These are phyloP conservation scores for Botrytis cinerea DNA, from an alignment of 2,329 filamentous ascomycete genomes.

Conservation along the genomic window DNA sequence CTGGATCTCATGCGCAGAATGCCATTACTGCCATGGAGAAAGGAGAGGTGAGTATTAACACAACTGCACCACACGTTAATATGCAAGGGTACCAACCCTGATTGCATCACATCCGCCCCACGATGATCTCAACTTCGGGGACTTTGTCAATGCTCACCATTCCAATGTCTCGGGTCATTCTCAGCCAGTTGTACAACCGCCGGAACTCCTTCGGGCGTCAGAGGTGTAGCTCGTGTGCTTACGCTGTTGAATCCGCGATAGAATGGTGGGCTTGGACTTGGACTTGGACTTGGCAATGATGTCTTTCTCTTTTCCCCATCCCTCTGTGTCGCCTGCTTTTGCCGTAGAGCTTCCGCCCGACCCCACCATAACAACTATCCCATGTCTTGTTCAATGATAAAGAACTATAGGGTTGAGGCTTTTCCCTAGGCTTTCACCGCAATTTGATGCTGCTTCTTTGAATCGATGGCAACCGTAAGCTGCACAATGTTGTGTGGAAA, in stretches of 20 bases:
- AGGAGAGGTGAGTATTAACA: not conserved
- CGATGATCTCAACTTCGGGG: not conserved
- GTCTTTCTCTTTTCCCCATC: not conserved
- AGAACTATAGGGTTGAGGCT: not conserved
- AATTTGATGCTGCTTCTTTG: not conserved
- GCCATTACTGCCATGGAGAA: not conserved
- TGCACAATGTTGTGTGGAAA: too few species aligned
- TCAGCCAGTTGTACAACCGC: not conserved
- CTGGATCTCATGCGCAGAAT: not conserved
- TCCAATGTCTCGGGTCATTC: not conserved
- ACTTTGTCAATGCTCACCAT: not conserved
- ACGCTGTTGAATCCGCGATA: not conserved
- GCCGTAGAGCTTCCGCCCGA: not conserved
- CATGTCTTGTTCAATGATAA: not conserved
- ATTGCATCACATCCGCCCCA: not conserved
- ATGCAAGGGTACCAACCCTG: slow-evolving; percentile 3
- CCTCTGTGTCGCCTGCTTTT: not conserved
- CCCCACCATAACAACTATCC: not conserved
- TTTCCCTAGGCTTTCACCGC: not conserved
- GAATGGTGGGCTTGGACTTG: not conserved
- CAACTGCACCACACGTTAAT: not conserved
- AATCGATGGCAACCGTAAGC: not conserved
- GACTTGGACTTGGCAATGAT: not conserved
- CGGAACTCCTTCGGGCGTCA: not conserved
- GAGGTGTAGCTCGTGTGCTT: not conserved